Conservation (phyloP, 495 filamentous ascomycete genomes). For the Friedmanniomyces simplex region DNA sequence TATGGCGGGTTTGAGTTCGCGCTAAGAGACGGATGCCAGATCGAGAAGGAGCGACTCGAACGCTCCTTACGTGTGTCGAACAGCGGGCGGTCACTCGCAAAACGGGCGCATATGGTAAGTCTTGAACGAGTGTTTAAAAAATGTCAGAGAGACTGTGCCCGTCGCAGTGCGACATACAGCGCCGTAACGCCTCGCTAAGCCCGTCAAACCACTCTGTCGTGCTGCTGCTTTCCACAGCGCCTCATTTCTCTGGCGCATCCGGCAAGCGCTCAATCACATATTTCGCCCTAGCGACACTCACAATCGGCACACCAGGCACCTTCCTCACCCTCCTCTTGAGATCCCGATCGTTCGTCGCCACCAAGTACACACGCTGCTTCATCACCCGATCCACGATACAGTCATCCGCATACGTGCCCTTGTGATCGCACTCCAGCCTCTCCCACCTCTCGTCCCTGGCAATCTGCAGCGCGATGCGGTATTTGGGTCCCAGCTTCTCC, state of each 20-base stretch:
- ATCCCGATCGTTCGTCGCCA: slow-evolving; percentile 80
- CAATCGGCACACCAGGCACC: slow-evolving; percentile 61
- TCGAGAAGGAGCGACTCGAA: no score
- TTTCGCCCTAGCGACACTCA: slow-evolving; percentile 69
- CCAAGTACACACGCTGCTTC: slow-evolving; percentile 74
- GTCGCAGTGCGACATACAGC: background rate
- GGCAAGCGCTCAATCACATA: slow-evolving; percentile 72
- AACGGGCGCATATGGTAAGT: background rate
- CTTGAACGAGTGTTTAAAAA: no score
- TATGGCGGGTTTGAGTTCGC: no score
- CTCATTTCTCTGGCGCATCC: slow-evolving; percentile 15
- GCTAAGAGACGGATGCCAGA: no score
- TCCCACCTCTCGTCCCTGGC: slow-evolving; percentile 90
- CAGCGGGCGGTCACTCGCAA: no score
- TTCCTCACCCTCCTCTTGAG: slow-evolving; percentile 72
- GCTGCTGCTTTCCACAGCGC: background rate
- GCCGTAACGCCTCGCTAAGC: background rate
- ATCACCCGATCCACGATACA: slow-evolving; percentile 82
- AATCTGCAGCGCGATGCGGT: slow-evolving; percentile 77
- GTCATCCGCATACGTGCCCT: slow-evolving; percentile 89
- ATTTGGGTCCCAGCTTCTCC: slow-evolving; percentile 84
- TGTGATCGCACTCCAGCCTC: slow-evolving; percentile 73
- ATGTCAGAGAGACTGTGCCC: no score
- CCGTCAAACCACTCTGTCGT: background rate
- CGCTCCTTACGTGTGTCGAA: no score